Conservation (phyloP, 495 filamentous ascomycete genomes). For the Trichodelitschia bisporula region DNA sequence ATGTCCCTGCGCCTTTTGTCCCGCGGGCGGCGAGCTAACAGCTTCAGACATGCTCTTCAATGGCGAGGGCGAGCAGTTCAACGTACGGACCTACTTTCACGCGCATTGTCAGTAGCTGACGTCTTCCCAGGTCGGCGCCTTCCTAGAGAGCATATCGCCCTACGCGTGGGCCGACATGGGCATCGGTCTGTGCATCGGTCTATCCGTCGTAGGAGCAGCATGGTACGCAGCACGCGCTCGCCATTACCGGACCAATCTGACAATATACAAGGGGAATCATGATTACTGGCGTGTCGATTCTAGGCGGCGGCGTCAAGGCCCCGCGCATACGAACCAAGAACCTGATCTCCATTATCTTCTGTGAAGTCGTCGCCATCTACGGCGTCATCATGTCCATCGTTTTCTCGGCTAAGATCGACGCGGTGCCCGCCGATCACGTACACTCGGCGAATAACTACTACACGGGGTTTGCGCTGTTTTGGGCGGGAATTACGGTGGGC, state of each 20-base stretch:
- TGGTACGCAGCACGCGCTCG: conserved; percentile 37
- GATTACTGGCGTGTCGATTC: conserved; percentile 93
- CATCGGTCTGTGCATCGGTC: conserved; percentile 80
- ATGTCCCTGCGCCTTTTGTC: conserved; percentile 17
- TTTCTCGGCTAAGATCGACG: conserved; percentile 64
- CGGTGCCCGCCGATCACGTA: conserved; percentile 24
- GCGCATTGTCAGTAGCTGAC: conserved; percentile 10
- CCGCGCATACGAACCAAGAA: conserved; percentile 98
- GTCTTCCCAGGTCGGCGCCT: conserved; percentile 58
- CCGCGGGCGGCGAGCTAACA: conserved; percentile 14
- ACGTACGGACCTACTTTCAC: conserved; percentile 32
- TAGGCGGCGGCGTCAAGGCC: conserved; percentile 87
- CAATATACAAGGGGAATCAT: conserved; percentile 65
- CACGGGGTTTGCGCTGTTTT: conserved; percentile 92
- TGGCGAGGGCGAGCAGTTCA: conserved; percentile 84
- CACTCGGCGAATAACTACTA: conserved; percentile 56
- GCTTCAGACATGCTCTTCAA: conserved; percentile 86
- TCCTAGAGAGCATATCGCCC: conserved; percentile 82
- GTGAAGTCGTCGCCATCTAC: conserved; percentile 98
- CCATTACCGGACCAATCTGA: conserved; percentile 7
- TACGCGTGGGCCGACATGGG: conserved; percentile 82
- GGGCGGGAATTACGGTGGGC: conserved; percentile 82
- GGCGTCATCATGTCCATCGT: conserved; percentile 99
- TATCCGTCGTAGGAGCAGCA: conserved; percentile 90
- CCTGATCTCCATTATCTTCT: conserved; percentile 99